Conservation (phyloP, 257 asterid species). For the Catharanthus roseus region DNA sequence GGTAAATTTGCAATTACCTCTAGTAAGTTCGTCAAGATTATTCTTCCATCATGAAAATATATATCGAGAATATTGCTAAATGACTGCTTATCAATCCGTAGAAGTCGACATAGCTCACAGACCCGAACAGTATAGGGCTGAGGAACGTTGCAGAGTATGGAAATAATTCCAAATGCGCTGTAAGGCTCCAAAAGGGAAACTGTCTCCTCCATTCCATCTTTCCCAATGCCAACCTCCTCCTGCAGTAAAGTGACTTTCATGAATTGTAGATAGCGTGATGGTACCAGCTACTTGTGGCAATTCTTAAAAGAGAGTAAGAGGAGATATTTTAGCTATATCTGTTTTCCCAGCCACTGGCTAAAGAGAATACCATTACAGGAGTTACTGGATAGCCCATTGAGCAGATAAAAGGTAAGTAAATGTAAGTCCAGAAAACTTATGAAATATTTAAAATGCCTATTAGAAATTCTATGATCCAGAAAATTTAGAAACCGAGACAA, state of each 20-base stretch:
- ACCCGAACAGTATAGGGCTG: conserved; percentile 97
- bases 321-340: background rate
- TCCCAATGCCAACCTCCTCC: conserved; percentile 69
- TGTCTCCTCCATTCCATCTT: conserved; percentile 68
- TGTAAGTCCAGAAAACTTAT: background rate
- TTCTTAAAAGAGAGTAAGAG: background rate
- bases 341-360: background rate
- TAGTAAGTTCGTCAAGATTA: conserved; percentile 65
- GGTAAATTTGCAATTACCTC: conserved; percentile 46
- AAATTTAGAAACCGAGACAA: background rate
- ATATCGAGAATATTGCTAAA: conserved; percentile 76
- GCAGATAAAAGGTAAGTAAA: background rate
- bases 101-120: conserved; percentile 65
- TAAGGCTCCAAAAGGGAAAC: conserved; percentile 49
- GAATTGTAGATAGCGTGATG: background rate
- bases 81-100: conserved; percentile 86
- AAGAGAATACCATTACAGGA: background rate
- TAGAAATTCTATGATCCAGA: background rate
- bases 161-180: conserved; percentile 68
- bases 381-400: background rate
- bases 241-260: conserved; percentile 22
- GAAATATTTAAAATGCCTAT: background rate
- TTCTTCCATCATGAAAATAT: conserved; percentile 84
- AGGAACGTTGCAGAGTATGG: conserved; percentile 87
- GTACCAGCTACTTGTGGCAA: background rate